Evolutionary conservation across 2,329 filamentous ascomycete genomes (phyloP).

Genomic region (Cucurbitaria berberidis): DNA sequence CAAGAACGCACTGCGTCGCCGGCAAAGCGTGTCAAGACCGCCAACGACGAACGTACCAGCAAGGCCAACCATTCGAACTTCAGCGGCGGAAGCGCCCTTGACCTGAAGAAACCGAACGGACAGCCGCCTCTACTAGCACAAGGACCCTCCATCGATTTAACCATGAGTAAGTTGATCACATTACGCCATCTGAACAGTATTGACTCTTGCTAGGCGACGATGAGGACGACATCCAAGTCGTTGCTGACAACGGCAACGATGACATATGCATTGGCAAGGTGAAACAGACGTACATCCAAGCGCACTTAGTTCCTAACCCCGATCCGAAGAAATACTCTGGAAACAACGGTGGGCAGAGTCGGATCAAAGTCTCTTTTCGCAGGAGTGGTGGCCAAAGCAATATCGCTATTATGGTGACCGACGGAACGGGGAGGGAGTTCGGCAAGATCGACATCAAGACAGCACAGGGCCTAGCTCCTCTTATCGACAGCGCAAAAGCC

Average conservation of each 20-base stretch:
- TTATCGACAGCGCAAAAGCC: constrained; percentile 69
- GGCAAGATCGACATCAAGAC: constrained; percentile 75
- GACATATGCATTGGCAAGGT: constrained; percentile 84
- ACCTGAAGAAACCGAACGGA: constrained; percentile 48
- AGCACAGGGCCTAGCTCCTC: constrained; percentile 69
- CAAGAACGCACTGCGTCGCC: constrained; percentile 68
- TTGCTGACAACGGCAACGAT: constrained; percentile 67
- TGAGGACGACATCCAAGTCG: constrained; percentile 65
- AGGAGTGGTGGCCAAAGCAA: constrained; percentile 63
- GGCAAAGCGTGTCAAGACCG: constrained; percentile 40
- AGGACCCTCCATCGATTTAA: constrained; percentile 38
- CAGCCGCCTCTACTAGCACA: constrained; percentile 7
- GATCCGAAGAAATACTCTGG: constrained; percentile 68
- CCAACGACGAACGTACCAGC: constrained; percentile 25
- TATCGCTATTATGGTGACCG: constrained; percentile 76
- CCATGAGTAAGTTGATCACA: constrained; percentile 38
- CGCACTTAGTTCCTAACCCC: constrained; percentile 70
- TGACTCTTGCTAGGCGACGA: constrained; percentile 59
- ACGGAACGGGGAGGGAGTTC: constrained; percentile 73
- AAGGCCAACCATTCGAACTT: constrained; percentile 24
- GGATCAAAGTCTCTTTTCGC: constrained; percentile 74
- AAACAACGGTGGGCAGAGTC: constrained; percentile 65
- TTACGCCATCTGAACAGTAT: constrained; percentile 1
- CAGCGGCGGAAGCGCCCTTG: constrained; percentile 47
- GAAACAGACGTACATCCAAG: constrained; percentile 70